Conservation (phyloP, 169 alveolate species). For the Theileria parva region DNA sequence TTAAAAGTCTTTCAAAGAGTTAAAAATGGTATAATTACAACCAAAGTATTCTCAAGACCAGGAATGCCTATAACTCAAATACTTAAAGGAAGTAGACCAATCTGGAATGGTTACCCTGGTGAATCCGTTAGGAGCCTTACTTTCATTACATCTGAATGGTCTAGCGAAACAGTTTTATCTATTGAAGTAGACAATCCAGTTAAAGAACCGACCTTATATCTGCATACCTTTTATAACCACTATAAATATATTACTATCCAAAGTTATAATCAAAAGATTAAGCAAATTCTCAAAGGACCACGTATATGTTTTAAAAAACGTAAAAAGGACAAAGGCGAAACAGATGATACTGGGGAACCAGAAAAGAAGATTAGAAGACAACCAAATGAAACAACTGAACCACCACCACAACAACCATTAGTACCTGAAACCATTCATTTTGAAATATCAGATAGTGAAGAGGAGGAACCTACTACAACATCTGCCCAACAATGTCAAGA, state of each 20-base stretch:
- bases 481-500: too few relatives aligned
- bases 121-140: not conserved
- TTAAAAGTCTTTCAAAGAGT: too few relatives aligned
- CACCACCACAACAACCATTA: too few relatives aligned
- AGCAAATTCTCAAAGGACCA: not conserved
- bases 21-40: too few relatives aligned
- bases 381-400: not conserved
- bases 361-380: too few relatives aligned
- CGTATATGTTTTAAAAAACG: not conserved
- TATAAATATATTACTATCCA: too few relatives aligned
- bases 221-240: not conserved
- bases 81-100: not conserved
- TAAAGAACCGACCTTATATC: not conserved
- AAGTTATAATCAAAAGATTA: too few relatives aligned
- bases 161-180: not conserved
- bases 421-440: not conserved
- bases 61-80: not conserved
- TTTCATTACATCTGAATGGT: not conserved
- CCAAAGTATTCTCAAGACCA: not conserved
- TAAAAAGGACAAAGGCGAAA: not conserved
- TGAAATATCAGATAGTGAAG: not conserved
- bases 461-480: not conserved
- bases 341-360: not conserved
- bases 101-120: not conserved
- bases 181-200: not conserved